Percentiles rank a stretch among this genome's conserved stretches.
These are phyloP conservation scores for Nicotiana otophora DNA, from an alignment of 257 asterid genomes.

Conservation along the genomic window DNA sequence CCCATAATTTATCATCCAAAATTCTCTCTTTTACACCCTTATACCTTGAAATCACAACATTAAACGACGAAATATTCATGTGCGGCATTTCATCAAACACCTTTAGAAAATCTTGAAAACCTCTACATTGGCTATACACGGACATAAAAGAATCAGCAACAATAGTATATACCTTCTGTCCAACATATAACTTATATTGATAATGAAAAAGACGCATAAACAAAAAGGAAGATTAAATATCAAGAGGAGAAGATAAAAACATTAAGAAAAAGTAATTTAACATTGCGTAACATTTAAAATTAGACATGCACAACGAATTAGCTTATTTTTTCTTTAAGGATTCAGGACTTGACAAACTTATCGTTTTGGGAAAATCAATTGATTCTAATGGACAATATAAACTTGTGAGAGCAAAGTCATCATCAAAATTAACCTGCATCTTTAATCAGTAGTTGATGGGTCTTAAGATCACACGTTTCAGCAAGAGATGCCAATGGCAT, in stretches of 20 bases:
- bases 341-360: no score
- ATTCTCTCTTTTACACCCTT: slow-evolving; percentile 16
- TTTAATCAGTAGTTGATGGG: not conserved
- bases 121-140: slow-evolving; percentile 43
- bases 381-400: not conserved
- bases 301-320: no score
- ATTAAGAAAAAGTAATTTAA: no score
- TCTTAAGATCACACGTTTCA: not conserved
- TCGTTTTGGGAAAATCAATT: no score
- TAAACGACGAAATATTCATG: slow-evolving; percentile 51
- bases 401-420: not conserved
- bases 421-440: not conserved
- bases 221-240: no score
- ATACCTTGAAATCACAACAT: slow-evolving; percentile 42
- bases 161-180: slow-evolving; percentile 27
- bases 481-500: slow-evolving; percentile 2
- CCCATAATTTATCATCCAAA: slow-evolving; percentile 24
- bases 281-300: no score
- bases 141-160: slow-evolving; percentile 57
- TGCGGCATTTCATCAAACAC: slow-evolving; percentile 61
- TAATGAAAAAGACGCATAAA: no score
- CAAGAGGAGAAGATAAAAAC: no score
- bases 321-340: no score
- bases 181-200: no score
- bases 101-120: slow-evolving; percentile 29